Evolutionary conservation across 2,329 filamentous ascomycete genomes (phyloP), one percentile per base, ranked within the genome.

Genomic region (Pseudocercospora macadamiae): DNA sequence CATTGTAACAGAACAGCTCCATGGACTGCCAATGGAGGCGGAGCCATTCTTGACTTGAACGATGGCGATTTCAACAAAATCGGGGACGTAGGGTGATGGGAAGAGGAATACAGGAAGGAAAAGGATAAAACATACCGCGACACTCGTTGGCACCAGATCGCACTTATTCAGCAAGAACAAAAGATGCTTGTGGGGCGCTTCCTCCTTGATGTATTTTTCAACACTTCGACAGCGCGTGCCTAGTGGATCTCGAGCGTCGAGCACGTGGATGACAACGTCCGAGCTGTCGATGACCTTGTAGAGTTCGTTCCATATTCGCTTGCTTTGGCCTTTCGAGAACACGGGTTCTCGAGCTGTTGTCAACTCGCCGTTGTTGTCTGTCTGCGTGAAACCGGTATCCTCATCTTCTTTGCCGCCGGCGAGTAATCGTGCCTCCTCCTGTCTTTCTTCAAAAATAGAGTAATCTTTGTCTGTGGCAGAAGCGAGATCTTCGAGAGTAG

Each of bases 1-100:
- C 86, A 89, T 89, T 91, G 90, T 99, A 99, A 99, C 95, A 96
- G 93, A 91, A 79, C 78, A 82, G 86, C 87, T 88, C 89, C 90
- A 95, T 87, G 75, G 82, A 76, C 73, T 82, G 78, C 76, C 80
- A 74, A 74, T 72, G 70, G 78, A 74, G 76, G 79, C 80, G 83
- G 86, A 86, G 84, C 85, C 82, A 81, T 86, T 81, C 88, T 89
- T 90, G 90, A 96, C 93, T 95, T 96, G 61, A 91, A 95, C 92
- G 82, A 86, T 90, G 88, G 88, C 84, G 81, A 70, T 64, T 64
- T 62, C 52, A 63, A 54, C 51, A 55, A 21, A 55, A 63, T 65
- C n/a, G 47, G 53, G 37, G 44, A 62, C 60, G 59, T 55, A 54
- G 18, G n/a, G 39, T 21, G 58, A 48, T n/a, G 42, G 37, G 52